Base-by-base conservation (phyloP, 1,139 yeast genomes). In the Taphrina flavorubra region DNA sequence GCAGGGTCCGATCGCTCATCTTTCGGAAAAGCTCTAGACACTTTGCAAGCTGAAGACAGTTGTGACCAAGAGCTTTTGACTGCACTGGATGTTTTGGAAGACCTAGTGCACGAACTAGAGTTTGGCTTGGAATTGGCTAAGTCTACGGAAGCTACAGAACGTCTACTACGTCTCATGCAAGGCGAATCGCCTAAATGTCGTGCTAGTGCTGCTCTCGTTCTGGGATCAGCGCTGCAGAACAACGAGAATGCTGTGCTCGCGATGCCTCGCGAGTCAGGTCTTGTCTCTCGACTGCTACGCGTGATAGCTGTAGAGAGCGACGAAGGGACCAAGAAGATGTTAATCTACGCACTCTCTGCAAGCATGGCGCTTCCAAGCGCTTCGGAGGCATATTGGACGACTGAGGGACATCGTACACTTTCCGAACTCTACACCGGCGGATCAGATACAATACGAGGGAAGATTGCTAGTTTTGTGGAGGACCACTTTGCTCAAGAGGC, bases 71-170 rank as follows among this genome's bases (percentile, higher is more conserved):
- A 8, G 3, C 42, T 65, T 11, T n/a, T 31, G 20, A 8, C 67
- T 3, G 79, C 84, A 0, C 78, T 88, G 55, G 85, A 84, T 34
- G 77, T 79, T 0, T 76, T 89, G 70, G 82, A 81, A 10, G 92
- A 89, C 8, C 78, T 84, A 72, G 83, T 88, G 56, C 90, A 88
- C 73, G 92, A 88, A 72, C 76, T 84, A 36, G 90, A 88, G 69
- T 83, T 82, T 73, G 94, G 94, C 0, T 80, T 79, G 3, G 79
- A 79, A 40, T 74, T 83, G 56, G 10, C 72, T 73, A 51, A 70
- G 5, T 25, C 56, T 7, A 2, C 49, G 5, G 39, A 20, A 14
- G 51, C 40, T 6, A n/a, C 57, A 5, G 31, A n/a, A 34, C 69
- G 68, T n/a, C 71, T 79, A 51, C 68, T 78, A 20, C 71, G 74